Evolutionary conservation across 495 filamentous ascomycete genomes (phyloP).

Genomic region (Bombardia bombarda): DNA sequence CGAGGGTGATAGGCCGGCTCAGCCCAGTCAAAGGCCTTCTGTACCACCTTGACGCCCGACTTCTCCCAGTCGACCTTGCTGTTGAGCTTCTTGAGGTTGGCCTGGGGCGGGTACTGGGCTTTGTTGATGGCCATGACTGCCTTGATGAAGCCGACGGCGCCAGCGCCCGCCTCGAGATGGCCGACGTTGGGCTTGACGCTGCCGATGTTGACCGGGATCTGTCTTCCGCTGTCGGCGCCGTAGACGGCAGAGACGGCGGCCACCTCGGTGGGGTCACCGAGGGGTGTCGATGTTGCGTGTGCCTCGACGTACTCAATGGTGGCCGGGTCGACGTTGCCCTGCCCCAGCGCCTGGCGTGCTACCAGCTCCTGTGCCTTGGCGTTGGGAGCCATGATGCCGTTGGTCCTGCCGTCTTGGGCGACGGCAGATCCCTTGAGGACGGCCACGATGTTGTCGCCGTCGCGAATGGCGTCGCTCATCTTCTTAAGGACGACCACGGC

Average conservation of each 20-base stretch:
- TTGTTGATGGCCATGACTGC: constrained; percentile 26
- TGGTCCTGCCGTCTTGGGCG: constrained; percentile 45
- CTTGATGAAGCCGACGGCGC: constrained; percentile 45
- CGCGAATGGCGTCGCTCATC: constrained; percentile 35
- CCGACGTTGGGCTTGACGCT: constrained; percentile 48
- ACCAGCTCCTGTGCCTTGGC: constrained; percentile 39
- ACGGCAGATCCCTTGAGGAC: constrained; percentile 44
- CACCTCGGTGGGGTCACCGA: constrained; percentile 8
- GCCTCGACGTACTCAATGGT: constrained; percentile 39
- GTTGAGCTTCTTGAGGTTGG: background rate
- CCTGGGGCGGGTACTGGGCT: background rate
- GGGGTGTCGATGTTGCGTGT: constrained; percentile 13
- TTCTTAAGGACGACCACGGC: constrained; percentile 44
- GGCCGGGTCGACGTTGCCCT: constrained; percentile 22
- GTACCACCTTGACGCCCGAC: no score
- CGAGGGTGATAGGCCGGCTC: no score
- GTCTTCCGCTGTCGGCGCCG: constrained; percentile 10
- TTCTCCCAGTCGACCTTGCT: background rate
- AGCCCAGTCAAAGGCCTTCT: no score
- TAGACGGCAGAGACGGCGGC: constrained; percentile 36
- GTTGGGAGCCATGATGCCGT: constrained; percentile 43
- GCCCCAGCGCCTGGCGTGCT: constrained; percentile 32
- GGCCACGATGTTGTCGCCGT: constrained; percentile 46
- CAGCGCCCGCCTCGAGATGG: constrained; percentile 43
- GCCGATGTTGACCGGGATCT: constrained; percentile 37